phyloP scores from a whole-genome alignment of 345 rosid genomes.

The Eucalyptus urophylla region DNA sequence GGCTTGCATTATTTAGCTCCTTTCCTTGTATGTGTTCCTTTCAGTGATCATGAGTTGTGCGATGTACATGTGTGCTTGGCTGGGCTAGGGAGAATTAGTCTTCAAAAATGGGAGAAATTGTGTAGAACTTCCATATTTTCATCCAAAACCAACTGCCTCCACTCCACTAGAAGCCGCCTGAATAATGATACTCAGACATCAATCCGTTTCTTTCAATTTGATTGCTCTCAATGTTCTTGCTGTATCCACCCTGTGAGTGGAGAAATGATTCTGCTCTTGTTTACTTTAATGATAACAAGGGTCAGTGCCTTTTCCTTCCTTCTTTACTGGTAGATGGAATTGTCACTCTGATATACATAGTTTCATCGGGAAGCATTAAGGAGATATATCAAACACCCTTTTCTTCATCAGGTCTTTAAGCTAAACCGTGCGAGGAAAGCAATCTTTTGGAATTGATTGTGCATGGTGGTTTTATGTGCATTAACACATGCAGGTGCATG shows the following conservation, averaged over 20 bases:
- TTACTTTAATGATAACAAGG: not conserved
- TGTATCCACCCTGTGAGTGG: not conserved
- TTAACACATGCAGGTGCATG: not conserved
- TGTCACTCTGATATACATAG: not conserved
- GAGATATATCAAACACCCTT: not conserved
- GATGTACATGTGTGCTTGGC: not conserved
- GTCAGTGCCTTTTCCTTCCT: not conserved
- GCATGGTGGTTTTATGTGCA: not conserved
- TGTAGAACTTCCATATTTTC: not conserved
- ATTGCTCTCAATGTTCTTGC: not conserved
- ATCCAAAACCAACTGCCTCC: not conserved
- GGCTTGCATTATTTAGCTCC: not conserved
- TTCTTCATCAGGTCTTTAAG: not conserved
- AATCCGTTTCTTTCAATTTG: not conserved
- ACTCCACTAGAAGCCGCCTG: not conserved
- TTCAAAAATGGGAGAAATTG: not conserved
- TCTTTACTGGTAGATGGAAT: not conserved
- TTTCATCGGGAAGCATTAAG: not conserved
- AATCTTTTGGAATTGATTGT: not conserved
- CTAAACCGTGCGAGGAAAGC: not conserved
- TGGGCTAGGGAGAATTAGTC: not conserved
- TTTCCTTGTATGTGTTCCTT: not conserved
- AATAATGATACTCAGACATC: not conserved
- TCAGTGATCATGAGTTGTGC: not conserved
- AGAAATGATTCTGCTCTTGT: not conserved